phyloP scores from a whole-genome alignment of 2,329 filamentous ascomycete genomes.

The Sarocladiaceae sp. region DNA sequence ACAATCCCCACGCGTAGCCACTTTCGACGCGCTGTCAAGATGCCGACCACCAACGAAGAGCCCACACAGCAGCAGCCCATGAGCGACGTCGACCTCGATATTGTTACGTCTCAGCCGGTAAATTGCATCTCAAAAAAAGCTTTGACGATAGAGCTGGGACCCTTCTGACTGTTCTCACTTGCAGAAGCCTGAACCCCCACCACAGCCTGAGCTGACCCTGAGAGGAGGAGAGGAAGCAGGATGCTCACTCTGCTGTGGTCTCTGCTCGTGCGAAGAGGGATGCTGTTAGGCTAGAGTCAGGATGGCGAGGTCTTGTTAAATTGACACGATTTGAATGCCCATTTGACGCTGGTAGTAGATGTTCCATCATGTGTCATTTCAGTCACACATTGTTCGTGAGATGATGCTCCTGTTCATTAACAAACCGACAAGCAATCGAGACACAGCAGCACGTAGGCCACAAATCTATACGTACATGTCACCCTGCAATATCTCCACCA shows the following conservation, averaged over 20 bases:
- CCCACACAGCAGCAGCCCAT: slow-evolving; percentile 38
- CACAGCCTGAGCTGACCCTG: slow-evolving; percentile 34
- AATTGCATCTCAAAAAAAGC: slow-evolving; percentile 14
- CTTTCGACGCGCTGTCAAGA: slow-evolving; percentile 16
- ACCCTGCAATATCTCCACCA: too few relatives aligned
- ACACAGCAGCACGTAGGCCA: too few relatives aligned
- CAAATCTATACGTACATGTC: too few relatives aligned
- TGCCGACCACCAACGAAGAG: slow-evolving; percentile 32
- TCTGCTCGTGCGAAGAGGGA: slow-evolving; percentile 36
- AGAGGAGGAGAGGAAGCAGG: slow-evolving; percentile 40
- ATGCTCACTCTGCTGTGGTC: slow-evolving; percentile 39
- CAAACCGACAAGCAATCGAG: too few relatives aligned
- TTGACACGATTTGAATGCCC: too few relatives aligned
- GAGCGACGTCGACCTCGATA: slow-evolving; percentile 28
- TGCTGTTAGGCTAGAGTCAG: slow-evolving; percentile 40
- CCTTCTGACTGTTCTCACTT: slow-evolving; percentile 3
- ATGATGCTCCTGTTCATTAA: too few relatives aligned
- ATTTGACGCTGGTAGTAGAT: too few relatives aligned
- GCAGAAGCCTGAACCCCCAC: slow-evolving; percentile 28
- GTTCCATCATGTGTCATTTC: too few relatives aligned
- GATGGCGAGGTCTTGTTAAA: too few relatives aligned
- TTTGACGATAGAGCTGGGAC: background rate
- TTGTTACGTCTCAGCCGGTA: slow-evolving; percentile 37
- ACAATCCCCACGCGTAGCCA: too few relatives aligned
- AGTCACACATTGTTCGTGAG: too few relatives aligned